Base-by-base conservation (phyloP, 2,329 filamentous ascomycete species). In the Colletotrichum destructivum region DNA sequence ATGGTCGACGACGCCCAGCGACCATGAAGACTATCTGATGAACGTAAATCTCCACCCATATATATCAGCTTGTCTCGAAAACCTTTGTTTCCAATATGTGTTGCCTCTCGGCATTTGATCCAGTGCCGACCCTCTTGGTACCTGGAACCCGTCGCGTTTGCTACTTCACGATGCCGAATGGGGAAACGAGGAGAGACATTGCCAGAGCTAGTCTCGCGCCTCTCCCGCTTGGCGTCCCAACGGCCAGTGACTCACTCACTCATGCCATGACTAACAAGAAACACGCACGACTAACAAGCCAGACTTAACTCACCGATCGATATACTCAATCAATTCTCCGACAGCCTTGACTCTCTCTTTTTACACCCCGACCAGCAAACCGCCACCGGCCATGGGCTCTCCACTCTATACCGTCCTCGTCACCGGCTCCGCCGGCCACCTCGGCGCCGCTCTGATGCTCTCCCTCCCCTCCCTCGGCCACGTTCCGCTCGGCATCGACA, bases 391-490 rank as follows among this genome's bases (percentile, higher is more conserved):
- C 38, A 71, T 71, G 69, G 11, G 52, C 11, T 62, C 69, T 1
- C n/a, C 44, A 3, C 23, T 16, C 5, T 69, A 71, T 18, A 63
- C 65, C 71, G 80, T 86, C 49, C 83, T 87, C 18, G 82, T 86
- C 47, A 86, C 84, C 18, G 85, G 85, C 73, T 84, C 84, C 0
- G 79, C 85, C 0, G 85, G 85, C 65, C 85, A 87, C 65, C 81
- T 87, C 12, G 84, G 85, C 73, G 80, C 79, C 1, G 85, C 84
- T 23, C 78, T 86, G 0, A 85, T 86, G 83, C 81, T 86, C 23
- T 72, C 77, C 11, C 78, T 86, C 2, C 82, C 82, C 0, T 68
- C 75, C 0, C 75, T 81, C 3, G 84, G 84, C 62, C 82, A 83
- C 77, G 76, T 56, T 0, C 84, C 84, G 0, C 63, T 85, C 4